Evolutionary conservation across 2,329 filamentous ascomycete genomes (phyloP).

Genomic region (Colletotrichum paranaense): DNA sequence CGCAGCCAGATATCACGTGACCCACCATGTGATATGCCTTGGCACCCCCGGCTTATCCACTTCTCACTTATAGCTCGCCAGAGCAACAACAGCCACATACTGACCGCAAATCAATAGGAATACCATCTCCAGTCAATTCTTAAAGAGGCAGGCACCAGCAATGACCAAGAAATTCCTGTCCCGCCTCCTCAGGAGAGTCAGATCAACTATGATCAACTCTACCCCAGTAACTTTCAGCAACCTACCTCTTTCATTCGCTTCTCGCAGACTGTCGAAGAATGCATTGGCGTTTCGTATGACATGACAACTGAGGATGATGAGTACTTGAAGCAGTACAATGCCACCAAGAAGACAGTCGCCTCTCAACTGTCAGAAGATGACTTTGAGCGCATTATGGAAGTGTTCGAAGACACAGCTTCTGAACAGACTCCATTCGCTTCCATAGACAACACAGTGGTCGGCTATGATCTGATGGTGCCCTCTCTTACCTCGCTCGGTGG

Average conservation of each 20-base stretch:
- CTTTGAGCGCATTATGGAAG: constrained; percentile 94
- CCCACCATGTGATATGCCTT: constrained; percentile 53
- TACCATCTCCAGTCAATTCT: constrained; percentile 91
- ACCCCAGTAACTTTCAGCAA: constrained; percentile 82
- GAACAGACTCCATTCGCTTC: constrained; percentile 88
- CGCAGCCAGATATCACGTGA: constrained; percentile 60
- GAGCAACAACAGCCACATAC: constrained; percentile 35
- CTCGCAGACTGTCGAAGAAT: constrained; percentile 98
- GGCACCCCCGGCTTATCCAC: constrained; percentile 28
- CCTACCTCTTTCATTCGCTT: constrained; percentile 96
- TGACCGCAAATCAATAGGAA: constrained; percentile 71
- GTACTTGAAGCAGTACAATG: constrained; percentile 87
- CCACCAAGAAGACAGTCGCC: constrained; percentile 71
- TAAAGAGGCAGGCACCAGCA: constrained; percentile 65
- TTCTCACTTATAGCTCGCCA: constrained; percentile 1
- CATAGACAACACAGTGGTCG: constrained; percentile 87
- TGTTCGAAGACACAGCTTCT: constrained; percentile 89
- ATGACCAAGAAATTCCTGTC: constrained; percentile 73
- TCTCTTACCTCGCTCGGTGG: constrained; percentile 67
- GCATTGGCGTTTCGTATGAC: constrained; percentile 89
- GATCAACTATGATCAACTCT: constrained; percentile 89
- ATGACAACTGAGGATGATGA: constrained; percentile 92
- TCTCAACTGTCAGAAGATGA: constrained; percentile 83
- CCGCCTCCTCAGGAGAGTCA: constrained; percentile 72
- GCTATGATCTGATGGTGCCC: constrained; percentile 80